Evolutionary conservation across 306 rosid genomes (phyloP).

Genomic region (Trifolium dubium): DNA sequence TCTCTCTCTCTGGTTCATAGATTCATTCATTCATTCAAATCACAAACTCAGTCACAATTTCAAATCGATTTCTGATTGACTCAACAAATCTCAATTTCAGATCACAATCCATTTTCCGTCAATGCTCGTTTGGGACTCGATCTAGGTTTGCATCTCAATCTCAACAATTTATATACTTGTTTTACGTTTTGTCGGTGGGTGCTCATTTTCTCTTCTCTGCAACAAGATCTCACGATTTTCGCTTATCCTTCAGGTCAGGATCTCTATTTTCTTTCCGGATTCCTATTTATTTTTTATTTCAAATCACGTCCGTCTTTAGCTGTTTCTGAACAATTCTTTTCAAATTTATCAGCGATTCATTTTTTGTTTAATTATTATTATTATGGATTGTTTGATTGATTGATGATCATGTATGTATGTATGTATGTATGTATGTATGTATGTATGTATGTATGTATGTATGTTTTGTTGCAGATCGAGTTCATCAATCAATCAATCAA

Average conservation of each 20-base stretch:
- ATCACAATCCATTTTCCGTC: slow-evolving; percentile 49
- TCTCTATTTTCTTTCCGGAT: slow-evolving; percentile 26
- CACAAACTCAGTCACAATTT: slow-evolving; percentile 1
- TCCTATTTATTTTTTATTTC: slow-evolving; percentile 7
- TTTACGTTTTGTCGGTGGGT: slow-evolving; percentile 34
- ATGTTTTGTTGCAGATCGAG: slow-evolving; percentile 52
- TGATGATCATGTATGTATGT: neutral
- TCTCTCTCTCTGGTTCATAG: neutral
- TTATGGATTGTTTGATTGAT: neutral
- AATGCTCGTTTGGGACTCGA: slow-evolving; percentile 49
- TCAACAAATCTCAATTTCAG: slow-evolving; percentile 39
- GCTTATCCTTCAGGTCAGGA: slow-evolving; percentile 30
- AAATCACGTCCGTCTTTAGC: slow-evolving; percentile 4
- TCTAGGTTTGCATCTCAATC: slow-evolving; percentile 47
- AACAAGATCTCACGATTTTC: slow-evolving; percentile 53
- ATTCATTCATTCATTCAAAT: no score
- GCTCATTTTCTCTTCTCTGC: slow-evolving; percentile 19
- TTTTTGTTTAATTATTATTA: neutral
- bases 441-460: neutral
- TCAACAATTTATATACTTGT: neutral
- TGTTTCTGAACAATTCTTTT: slow-evolving; percentile 1
- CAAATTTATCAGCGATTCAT: neutral
- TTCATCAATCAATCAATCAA: slow-evolving; percentile 32
- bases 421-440: no score
- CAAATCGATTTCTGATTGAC: slow-evolving; percentile 15